Conservation (phyloP, 192 early-diverging fungal genomes). For the Rhizophagus sp. region DNA sequence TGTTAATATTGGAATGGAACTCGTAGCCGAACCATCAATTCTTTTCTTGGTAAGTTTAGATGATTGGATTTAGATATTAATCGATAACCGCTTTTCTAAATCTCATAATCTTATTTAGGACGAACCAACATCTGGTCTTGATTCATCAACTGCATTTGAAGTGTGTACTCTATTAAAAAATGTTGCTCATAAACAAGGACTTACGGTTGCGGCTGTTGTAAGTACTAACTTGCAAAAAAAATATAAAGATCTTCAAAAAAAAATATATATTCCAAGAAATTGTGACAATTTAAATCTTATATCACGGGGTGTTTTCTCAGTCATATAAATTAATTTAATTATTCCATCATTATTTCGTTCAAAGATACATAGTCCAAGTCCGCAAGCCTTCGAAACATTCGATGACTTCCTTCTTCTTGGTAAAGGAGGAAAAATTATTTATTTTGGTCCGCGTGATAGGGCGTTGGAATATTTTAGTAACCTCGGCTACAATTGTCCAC, state of each 20-base stretch:
- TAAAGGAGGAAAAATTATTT: constrained; percentile 68
- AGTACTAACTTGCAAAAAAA: background rate
- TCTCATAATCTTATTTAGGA: constrained; percentile 37
- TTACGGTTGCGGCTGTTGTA: constrained; percentile 67
- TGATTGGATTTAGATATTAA: no score
- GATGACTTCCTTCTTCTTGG: constrained; percentile 72
- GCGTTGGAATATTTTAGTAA: constrained; percentile 51
- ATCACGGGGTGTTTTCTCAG: no score
- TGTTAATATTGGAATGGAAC: constrained; percentile 79
- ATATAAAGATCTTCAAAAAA: no score
- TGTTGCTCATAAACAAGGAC: constrained; percentile 58
- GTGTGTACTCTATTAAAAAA: constrained; percentile 60
- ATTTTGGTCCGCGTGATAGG: constrained; percentile 57
- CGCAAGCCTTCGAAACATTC: constrained; percentile 66
- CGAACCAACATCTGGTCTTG: constrained; percentile 74
- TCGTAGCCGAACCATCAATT: constrained; percentile 56
- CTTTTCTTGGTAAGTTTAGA: constrained; percentile 48
- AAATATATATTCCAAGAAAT: no score
- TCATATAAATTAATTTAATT: no score
- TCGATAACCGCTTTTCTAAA: no score
- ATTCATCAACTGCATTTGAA: constrained; percentile 64
- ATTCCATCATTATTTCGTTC: no score
- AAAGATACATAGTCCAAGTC: constrained; percentile 64
- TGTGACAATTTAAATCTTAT: no score
- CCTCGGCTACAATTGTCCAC: constrained; percentile 48